Conservation (phyloP, 805 yeast species). For the Lachancea meyersii region DNA sequence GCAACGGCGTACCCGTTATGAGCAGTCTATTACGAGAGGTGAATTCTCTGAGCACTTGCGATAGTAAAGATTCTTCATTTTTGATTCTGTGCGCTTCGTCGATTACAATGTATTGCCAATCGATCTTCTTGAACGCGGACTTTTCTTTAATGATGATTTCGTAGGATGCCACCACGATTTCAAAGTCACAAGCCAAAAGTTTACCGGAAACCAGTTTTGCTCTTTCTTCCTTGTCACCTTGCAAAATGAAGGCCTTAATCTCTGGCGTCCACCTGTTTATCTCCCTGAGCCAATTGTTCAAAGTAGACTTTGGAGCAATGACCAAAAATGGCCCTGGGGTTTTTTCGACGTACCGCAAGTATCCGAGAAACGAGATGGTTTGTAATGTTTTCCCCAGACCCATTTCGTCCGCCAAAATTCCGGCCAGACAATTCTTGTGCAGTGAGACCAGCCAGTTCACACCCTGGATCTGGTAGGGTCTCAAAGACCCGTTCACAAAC, state of each 20-base stretch:
- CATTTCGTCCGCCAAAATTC: constrained; percentile 98
- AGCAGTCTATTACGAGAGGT: constrained; percentile 85
- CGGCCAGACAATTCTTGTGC: constrained; percentile 65
- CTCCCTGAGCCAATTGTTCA: constrained; percentile 96
- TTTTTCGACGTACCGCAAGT: constrained; percentile 72
- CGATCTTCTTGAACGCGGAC: constrained; percentile 65
- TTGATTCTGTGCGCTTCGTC: constrained; percentile 82
- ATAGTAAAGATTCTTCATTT: constrained; percentile 83
- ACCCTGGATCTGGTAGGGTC: constrained; percentile 77
- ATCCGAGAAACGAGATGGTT: constrained; percentile 89
- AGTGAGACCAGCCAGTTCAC: constrained; percentile 70
- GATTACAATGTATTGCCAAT: constrained; percentile 79
- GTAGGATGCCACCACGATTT: constrained; percentile 87
- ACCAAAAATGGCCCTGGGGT: constrained; percentile 86
- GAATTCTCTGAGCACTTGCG: constrained; percentile 78
- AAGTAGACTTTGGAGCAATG: constrained; percentile 92
- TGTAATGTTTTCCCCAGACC: constrained; percentile 89
- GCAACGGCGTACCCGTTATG: constrained; percentile 94
- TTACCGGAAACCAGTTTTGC: constrained; percentile 61
- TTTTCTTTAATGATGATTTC: constrained; percentile 88
- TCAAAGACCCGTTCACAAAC: constrained; percentile 54
- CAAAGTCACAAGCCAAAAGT: constrained; percentile 84
- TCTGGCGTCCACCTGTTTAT: constrained; percentile 92
- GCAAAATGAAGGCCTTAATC: constrained; percentile 81
- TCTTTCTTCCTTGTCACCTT: constrained; percentile 78